Conservation (phyloP, 2,329 filamentous ascomycete genomes). For the Aspergillus cejpii region DNA sequence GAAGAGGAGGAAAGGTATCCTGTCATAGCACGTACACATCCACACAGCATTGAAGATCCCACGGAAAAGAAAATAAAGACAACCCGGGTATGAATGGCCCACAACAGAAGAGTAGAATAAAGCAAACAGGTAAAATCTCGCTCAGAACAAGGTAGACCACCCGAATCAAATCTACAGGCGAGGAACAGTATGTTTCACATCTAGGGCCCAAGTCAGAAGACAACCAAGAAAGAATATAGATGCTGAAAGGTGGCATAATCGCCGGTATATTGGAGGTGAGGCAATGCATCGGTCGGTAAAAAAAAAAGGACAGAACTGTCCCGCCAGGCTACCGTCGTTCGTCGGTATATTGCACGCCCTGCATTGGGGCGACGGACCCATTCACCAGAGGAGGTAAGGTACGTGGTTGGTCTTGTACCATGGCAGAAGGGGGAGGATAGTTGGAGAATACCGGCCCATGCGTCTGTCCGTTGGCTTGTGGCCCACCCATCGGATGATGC, state of each 20-base stretch:
- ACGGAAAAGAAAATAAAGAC: conserved; percentile 4
- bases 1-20: neutral
- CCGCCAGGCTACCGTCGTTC: conserved; percentile 35
- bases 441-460: conserved; percentile 27
- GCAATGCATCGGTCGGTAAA: neutral
- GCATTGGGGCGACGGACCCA: conserved; percentile 42
- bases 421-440: conserved; percentile 24
- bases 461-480: conserved; percentile 31
- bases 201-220: neutral
- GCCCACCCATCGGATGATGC: conserved; percentile 30
- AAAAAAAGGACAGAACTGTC: neutral
- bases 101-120: conserved; percentile 1
- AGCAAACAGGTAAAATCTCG: conserved; percentile 7
- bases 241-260: neutral
- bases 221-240: neutral
- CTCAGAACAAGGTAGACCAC: conserved; percentile 15
- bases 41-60: neutral
- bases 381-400: conserved; percentile 45
- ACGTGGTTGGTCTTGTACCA: conserved; percentile 39
- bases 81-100: neutral
- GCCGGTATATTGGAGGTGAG: neutral
- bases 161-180: conserved; percentile 17
- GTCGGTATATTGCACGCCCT: conserved; percentile 47
- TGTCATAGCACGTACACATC: neutral
- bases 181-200: conserved; percentile 7